These are phyloP conservation scores for Dendrothele bispora DNA, from an alignment of 768 basidiomycete species.

Conservation along the genomic window DNA sequence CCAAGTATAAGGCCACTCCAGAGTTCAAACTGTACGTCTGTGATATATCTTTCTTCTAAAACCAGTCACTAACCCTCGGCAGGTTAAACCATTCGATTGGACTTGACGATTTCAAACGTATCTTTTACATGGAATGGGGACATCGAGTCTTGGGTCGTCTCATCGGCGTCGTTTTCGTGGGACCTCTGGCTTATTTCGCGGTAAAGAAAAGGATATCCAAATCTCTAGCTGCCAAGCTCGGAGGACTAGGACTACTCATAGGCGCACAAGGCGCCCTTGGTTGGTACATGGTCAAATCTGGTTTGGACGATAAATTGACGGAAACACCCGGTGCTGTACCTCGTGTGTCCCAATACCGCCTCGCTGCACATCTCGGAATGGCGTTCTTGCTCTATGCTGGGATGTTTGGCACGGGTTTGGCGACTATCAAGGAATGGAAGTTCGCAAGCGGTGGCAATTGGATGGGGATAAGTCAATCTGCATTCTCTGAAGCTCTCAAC, in stretches of 20 bases:
- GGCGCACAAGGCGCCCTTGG: conserved; percentile 91
- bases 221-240: conserved; percentile 60
- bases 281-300: conserved; percentile 99
- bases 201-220: conserved; percentile 66
- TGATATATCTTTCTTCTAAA: background rate
- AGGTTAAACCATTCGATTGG: conserved; percentile 90
- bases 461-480: conserved; percentile 48
- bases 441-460: conserved; percentile 58
- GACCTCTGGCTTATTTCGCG: conserved; percentile 82
- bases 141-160: conserved; percentile 92
- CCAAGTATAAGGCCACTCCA: conserved; percentile 91
- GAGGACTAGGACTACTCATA: conserved; percentile 75
- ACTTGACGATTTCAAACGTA: conserved; percentile 89
- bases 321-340: conserved; percentile 83
- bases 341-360: conserved; percentile 93
- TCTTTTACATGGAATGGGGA: conserved; percentile 98
- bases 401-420: conserved; percentile 83
- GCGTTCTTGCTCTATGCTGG: conserved; percentile 90
- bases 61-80: conserved; percentile 8
- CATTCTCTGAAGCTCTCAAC: conserved; percentile 48
- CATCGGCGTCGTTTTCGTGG: conserved; percentile 80
- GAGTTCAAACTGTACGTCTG: conserved; percentile 88
- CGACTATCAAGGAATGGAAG: conserved; percentile 77
- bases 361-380: conserved; percentile 92
- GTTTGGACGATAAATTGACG: conserved; percentile 81